phyloP scores from a whole-genome alignment of 2,329 filamentous ascomycete genomes.

The Thermoascus crustaceus region DNA sequence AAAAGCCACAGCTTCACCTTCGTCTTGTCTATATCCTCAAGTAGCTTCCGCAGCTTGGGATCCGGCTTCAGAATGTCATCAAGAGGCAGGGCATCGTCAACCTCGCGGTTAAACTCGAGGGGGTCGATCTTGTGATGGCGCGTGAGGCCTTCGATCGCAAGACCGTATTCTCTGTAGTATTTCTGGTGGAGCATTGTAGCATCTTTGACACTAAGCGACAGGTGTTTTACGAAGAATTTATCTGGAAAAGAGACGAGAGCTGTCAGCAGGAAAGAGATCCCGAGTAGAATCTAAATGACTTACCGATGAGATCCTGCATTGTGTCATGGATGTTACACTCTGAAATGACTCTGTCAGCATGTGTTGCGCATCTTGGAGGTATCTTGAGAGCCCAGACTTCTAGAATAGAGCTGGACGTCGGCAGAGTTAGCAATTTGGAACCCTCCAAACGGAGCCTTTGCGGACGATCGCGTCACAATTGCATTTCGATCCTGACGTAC shows the following conservation, averaged over 20 bases:
- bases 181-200: constrained; percentile 79
- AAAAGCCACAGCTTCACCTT: constrained; percentile 91
- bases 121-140: constrained; percentile 92
- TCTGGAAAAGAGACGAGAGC: constrained; percentile 29
- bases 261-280: constrained; percentile 32
- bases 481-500: constrained; percentile 40
- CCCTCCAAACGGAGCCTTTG: not conserved
- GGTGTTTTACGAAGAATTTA: constrained; percentile 57
- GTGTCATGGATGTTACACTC: constrained; percentile 74
- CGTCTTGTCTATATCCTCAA: constrained; percentile 71
- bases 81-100: constrained; percentile 88
- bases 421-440: not conserved
- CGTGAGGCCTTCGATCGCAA: constrained; percentile 93
- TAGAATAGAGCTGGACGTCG: constrained; percentile 65
- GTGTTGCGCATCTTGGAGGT: not conserved
- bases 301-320: constrained; percentile 74
- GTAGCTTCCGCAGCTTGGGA: constrained; percentile 61
- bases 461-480: no score
- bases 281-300: constrained; percentile 13
- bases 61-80: constrained; percentile 77
- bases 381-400: constrained; percentile 50
- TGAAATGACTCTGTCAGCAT: constrained; percentile 22
- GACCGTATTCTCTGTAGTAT: constrained; percentile 92
- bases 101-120: constrained; percentile 85
- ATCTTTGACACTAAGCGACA: constrained; percentile 65